Base-by-base conservation (phyloP, 192 early-diverging fungal species). In the Coemansia sp. region DNA sequence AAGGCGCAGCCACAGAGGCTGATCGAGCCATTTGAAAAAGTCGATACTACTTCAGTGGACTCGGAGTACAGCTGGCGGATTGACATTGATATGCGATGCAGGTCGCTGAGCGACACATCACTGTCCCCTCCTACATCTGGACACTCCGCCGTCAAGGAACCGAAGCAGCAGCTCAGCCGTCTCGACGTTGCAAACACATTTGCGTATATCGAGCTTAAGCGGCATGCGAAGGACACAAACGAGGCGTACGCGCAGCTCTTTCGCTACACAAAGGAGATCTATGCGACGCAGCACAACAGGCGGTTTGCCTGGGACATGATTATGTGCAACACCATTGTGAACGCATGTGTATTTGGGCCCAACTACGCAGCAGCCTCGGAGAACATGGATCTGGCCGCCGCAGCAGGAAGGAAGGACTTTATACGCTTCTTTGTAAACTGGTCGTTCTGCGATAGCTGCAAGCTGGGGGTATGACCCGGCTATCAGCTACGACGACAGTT, bases 381-480 rank as follows among this genome's bases (percentile, higher is more conserved):
- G 7, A n/a, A 8, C 16, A 64, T 64, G 62, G 62, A 64, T 15
- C 19, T 64, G 15, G 43, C 32, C 0, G n/a, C 44, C 1, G n/a
- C 9, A 11, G 19, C 44, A n/a, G 62, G 62, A 2, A 18, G 62
- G 8, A 11, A 26, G 38, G 19, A 23, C 7, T 48, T 49, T 15
- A 48, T 64, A 49, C 37, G 38, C 12, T 47, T 64, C 6, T 47
- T 64, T 3, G 44, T 48, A 16, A 49, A 64, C 32, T 32, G 19
- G 37, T 64, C 62, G 4, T 50, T 50, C 37, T 52, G 62, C 44
- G n/a, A 52, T 7, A 38, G 38, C 5, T 7, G 47, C 1, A 7
- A 16, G 44, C 62, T 64, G 11, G 62, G 62, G 18, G n/a, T 64
- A 64, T 39, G 62, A 64, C 15, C 47, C 62, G 32, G n/a, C 62